A percentile compares a stretch with the other conserved stretches of the same genome.
Conservation (phyloP, 139 green algal genomes). For the Auxenochlorella pyrenoidosa region DNA sequence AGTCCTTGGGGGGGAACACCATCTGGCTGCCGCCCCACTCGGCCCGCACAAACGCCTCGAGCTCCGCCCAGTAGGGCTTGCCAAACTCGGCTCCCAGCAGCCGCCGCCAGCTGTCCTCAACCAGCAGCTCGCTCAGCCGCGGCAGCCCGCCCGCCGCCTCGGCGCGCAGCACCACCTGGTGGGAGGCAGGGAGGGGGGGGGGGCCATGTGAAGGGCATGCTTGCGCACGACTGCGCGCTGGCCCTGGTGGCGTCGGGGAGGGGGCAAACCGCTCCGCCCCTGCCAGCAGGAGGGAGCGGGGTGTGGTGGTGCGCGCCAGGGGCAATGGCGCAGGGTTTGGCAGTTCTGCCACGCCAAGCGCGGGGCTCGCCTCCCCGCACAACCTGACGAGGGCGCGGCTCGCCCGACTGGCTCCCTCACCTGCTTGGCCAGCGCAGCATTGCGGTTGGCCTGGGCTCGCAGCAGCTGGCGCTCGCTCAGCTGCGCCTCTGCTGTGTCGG, state of each 20-base stretch:
- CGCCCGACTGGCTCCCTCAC: neutral
- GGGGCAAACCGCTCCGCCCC: no score
- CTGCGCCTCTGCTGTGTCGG: neutral
- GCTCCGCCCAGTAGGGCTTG: conserved; percentile 57
- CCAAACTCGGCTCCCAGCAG: conserved; percentile 59
- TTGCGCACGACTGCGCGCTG: no score
- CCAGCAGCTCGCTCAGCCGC: conserved; percentile 62
- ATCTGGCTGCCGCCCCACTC: conserved; percentile 68
- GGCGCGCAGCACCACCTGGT: conserved; percentile 25
- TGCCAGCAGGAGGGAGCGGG: no score
- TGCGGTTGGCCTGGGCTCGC: conserved; percentile 39
- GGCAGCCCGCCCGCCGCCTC: conserved; percentile 35
- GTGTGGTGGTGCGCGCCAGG: no score
- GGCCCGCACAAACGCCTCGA: conserved; percentile 66
- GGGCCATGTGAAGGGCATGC: neutral
- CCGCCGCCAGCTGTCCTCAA: conserved; percentile 66
- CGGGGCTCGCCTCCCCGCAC: no score
- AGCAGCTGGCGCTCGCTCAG: conserved; percentile 20
- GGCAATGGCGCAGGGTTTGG: no score
- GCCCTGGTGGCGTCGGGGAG: no score
- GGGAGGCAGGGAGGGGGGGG: neutral
- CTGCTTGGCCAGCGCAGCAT: conserved; percentile 45
- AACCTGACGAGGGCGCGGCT: no score
- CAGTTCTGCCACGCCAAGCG: no score
- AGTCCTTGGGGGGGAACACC: conserved; percentile 81